Evolutionary conservation across 495 filamentous ascomycete species (phyloP), one percentile per base, ranked within the genome.

Genomic region (Penicillium riverlandense): DNA sequence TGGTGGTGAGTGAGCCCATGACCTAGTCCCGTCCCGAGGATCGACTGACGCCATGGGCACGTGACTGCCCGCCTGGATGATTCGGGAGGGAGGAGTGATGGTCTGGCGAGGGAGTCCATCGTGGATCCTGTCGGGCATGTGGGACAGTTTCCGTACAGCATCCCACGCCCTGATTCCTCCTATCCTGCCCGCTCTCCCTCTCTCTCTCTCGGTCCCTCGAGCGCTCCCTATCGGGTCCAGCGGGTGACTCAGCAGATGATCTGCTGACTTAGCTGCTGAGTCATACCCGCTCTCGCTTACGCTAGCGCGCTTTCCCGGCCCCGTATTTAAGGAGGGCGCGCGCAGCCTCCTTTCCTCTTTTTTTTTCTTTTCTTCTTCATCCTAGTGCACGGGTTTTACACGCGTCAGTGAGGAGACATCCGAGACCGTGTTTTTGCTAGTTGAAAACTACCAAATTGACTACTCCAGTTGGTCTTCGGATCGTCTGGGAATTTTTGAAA

Each of bases 371-470:
- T 59, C 46, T 63, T 70, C 50, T 61, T 45, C 59, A 73, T 73
- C 67, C 69, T 70, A 57, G 71, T 75, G 71, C 71, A 74, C 56
- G 70, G 71, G 71, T 70, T 69, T 69, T 74, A 75, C 69, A 69
- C 69, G 66, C 66, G 56, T 71, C 71, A 74, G 71, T 76, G 72
- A 76, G 71, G 72, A 76, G 64, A 65, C 58, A 69, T 76, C 72
- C 72, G 72, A 76, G 71, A 70, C 56, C 66, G 69, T 72, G 69
- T 75, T 74, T 74, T 74, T 74, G 72, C 72, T 76, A 72, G 71
- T 76, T 76, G 72, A 76, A 76, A 76, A 76, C 72, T 76, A 74
- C 63, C 62, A 67, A 65, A 57, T 64, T 73, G 69, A 71, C 69
- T 47, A 49, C 69, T 73, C 53, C 60, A 54, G 44, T 52, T 63